phyloP scores from a whole-genome alignment of 192 early-diverging fungal species.

The Entophlyctis luteolus region DNA sequence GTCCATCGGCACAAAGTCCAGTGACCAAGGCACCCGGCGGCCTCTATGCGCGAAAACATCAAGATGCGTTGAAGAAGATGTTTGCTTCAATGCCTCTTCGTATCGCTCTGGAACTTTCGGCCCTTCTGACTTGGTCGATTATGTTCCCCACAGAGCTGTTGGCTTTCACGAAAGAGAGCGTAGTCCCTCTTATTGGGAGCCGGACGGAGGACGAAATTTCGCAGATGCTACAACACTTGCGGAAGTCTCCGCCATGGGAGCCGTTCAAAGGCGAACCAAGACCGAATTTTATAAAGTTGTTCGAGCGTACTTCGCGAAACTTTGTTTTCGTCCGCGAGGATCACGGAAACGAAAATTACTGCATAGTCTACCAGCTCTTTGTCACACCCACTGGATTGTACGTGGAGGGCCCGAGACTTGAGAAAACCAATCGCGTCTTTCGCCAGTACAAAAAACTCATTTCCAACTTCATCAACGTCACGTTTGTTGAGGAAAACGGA shows the following conservation, averaged over 20 bases:
- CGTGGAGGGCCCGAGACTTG: constrained; percentile 59
- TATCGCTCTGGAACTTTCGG: constrained; percentile 6
- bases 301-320: not conserved
- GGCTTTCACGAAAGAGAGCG: not conserved
- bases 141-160: constrained; percentile 15
- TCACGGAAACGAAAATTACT: constrained; percentile 2
- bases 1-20: constrained; percentile 13
- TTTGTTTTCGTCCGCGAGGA: not conserved
- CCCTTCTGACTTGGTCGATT: constrained; percentile 7
- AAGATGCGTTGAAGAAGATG: constrained; percentile 1
- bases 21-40: not conserved
- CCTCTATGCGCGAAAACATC: constrained; percentile 8
- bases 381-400: constrained; percentile 67
- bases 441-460: constrained; percentile 48
- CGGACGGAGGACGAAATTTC: constrained; percentile 4
- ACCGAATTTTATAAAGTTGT: not conserved
- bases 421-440: constrained; percentile 72
- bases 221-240: not conserved
- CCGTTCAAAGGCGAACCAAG: constrained; percentile 15
- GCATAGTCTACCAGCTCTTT: constrained; percentile 29
- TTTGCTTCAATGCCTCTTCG: not conserved
- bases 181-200: not conserved
- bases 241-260: not conserved
- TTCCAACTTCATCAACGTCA: constrained; percentile 66
- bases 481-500: constrained; percentile 63